Conservation (phyloP, 176 grass and related monocot species). For the Triticum urartu region DNA sequence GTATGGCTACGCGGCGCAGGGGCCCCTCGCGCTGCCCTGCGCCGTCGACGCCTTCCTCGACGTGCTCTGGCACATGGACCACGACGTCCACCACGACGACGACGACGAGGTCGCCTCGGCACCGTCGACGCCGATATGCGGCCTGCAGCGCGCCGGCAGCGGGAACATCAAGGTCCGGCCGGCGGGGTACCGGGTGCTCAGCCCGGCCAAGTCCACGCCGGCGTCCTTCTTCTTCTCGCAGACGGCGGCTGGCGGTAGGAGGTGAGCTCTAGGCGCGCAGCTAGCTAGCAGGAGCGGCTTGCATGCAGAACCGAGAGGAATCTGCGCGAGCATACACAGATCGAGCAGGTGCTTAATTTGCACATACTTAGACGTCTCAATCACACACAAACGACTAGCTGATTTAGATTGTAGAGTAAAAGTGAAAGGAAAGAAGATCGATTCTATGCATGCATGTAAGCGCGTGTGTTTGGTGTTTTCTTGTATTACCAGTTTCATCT, state of each 20-base stretch:
- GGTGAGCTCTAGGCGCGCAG: background rate
- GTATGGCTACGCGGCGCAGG: slow-evolving; percentile 62
- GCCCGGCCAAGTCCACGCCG: slow-evolving; percentile 4
- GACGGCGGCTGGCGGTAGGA: background rate
- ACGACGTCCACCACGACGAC: background rate
- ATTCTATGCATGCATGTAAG: background rate
- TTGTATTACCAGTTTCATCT: background rate
- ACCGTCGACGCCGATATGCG: background rate
- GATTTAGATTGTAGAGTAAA: background rate
- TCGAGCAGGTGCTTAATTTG: background rate
- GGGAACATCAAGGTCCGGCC: background rate
- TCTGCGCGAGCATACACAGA: background rate
- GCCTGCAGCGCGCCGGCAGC: background rate
- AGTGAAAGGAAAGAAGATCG: background rate
- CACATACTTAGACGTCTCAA: background rate
- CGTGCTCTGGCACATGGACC: slow-evolving; percentile 67
- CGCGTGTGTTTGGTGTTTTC: background rate
- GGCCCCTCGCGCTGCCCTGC: slow-evolving; percentile 72
- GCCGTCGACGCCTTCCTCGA: slow-evolving; percentile 59
- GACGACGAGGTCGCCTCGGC: background rate
- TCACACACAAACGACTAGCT: background rate
- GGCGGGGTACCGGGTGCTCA: background rate
- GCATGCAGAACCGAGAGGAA: background rate
- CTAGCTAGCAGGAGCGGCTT: background rate
- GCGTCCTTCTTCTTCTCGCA: background rate